These are phyloP conservation scores for Lindgomyces ingoldianus DNA, from an alignment of 495 filamentous ascomycete genomes.

Conservation along the genomic window DNA sequence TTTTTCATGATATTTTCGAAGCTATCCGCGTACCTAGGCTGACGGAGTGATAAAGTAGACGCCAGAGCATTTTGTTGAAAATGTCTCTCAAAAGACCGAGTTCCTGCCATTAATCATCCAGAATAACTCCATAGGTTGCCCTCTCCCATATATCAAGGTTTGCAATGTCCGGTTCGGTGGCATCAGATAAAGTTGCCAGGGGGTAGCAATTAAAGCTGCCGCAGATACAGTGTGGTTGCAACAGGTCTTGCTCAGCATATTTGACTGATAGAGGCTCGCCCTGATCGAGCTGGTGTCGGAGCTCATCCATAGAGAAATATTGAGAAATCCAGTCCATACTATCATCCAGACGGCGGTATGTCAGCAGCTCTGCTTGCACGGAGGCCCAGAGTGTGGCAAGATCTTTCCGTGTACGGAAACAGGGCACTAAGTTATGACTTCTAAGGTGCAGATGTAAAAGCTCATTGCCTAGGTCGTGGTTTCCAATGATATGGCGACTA, in stretches of 20 bases:
- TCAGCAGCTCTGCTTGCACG: conserved; percentile 18
- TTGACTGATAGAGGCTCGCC: neutral
- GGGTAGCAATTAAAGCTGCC: neutral
- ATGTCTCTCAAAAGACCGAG: too few relatives aligned
- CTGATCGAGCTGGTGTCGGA: neutral
- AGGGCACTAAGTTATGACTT: neutral
- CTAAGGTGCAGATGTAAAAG: neutral
- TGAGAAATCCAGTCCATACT: neutral
- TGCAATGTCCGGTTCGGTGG: neutral
- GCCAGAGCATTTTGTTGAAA: too few relatives aligned
- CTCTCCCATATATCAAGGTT: conserved; percentile 6
- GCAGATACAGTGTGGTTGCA: neutral
- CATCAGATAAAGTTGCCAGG: neutral
- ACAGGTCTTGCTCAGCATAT: neutral
- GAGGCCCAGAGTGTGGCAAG: conserved; percentile 19
- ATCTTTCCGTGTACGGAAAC: conserved; percentile 4
- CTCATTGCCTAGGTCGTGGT: neutral
- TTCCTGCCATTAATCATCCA: neutral
- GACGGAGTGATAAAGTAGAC: too few relatives aligned
- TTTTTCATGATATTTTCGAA: too few relatives aligned
- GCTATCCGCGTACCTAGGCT: too few relatives aligned
- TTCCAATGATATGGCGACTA: neutral
- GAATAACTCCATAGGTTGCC: neutral
- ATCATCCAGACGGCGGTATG: conserved; percentile 13
- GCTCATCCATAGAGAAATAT: conserved; percentile 1